Evolutionary conservation across 2,329 filamentous ascomycete genomes (phyloP), one percentile per base, ranked within the genome.

Genomic region (Diaporthe sp.): DNA sequence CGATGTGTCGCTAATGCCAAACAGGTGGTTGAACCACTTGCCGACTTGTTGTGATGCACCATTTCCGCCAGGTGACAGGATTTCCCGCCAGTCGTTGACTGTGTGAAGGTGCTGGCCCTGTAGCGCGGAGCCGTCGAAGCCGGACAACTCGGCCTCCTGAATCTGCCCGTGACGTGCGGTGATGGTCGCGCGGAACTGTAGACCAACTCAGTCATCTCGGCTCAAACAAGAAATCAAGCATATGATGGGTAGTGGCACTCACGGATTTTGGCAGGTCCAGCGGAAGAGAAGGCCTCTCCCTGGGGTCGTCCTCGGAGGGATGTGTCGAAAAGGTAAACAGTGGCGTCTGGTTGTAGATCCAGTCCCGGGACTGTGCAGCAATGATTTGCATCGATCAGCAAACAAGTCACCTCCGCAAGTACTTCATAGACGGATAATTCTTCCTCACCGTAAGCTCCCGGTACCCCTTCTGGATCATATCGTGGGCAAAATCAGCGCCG

Each of bases 301-400:
- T 85, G 74, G 90, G 86, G 84, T 94, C 87, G 57, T 91, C 86
- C 77, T 91, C 86, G 77, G 88, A 89, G 51, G 92, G 84, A 82
- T 90, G 85, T 4, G 90, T 92, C 4, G 90, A 91, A 79, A 96
- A 92, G 10, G 89, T 91, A 82, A 98, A 98, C 73, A 93, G 92
- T 1, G 96, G 96, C 2, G 96, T 98, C 85, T 98, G 95, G 3
- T 90, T 90, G 84, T 93, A 98, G 75, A 93, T 93, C 95, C 95
- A 98, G 15, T 92, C 90, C 4, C 85, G 84, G 0, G 92, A 92
- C 88, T 92, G 78, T 20, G 3, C 31, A 15, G 44, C 6, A 2
- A 5, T 28, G 13, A 25, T 57, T 1, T 3, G 44, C 47, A 10
- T 22, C 9, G 7, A 49, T 53, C 37, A 68, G 60, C 39, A 57